Evolutionary conservation across 306 rosid species (phyloP).

Genomic region (Psophocarpus tetragonolobus): DNA sequence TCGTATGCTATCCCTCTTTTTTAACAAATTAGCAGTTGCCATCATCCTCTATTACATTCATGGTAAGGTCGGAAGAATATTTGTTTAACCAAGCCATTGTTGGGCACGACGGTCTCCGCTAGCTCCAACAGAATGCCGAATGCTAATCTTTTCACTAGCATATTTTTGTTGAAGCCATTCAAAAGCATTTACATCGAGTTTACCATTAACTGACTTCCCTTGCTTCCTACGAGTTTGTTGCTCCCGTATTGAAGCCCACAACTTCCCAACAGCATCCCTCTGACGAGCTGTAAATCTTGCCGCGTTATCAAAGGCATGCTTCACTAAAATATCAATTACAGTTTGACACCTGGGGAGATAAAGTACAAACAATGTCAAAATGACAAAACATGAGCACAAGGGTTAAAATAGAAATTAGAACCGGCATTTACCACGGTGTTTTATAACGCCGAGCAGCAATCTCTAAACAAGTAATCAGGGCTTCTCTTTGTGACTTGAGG

Average conservation of each 20-base stretch:
- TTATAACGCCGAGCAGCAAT: constrained; percentile 86
- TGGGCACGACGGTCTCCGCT: constrained; percentile 84
- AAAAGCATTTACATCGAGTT: constrained; percentile 84
- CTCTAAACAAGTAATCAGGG: constrained; percentile 79
- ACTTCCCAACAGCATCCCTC: constrained; percentile 73
- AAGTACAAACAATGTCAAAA: constrained; percentile 9
- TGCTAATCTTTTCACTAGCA: constrained; percentile 87
- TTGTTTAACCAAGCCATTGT: constrained; percentile 98
- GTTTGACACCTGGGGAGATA: constrained; percentile 87
- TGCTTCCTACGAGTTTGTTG: constrained; percentile 78
- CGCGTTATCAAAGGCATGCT: constrained; percentile 77
- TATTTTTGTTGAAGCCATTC: constrained; percentile 91
- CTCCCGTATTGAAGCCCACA: constrained; percentile 89
- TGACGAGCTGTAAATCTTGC: constrained; percentile 77
- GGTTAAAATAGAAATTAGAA: background rate
- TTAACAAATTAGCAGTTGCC: background rate
- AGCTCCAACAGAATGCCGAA: constrained; percentile 81
- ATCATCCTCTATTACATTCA: background rate
- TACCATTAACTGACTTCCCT: constrained; percentile 86
- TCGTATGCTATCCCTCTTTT: background rate
- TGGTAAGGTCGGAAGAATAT: background rate
- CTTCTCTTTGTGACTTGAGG: constrained; percentile 75
- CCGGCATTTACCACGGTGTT: constrained; percentile 64
- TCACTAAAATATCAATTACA: constrained; percentile 88
- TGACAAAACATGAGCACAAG: background rate